phyloP scores from a whole-genome alignment of 805 yeast species.

The Saccharomycopsis vini region DNA sequence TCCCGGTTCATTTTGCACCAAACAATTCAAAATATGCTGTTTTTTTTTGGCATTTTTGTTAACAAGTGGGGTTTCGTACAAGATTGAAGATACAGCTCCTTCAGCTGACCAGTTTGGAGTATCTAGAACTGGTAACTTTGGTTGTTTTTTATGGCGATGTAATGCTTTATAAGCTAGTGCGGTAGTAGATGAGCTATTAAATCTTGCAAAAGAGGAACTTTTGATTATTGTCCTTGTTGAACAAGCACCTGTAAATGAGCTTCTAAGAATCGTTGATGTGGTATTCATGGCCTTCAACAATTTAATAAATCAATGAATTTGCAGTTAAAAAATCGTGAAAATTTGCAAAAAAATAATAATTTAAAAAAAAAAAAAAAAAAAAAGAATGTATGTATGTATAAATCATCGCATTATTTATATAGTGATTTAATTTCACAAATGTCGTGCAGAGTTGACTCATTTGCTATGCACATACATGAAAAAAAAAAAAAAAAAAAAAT shows the following conservation, averaged over 20 bases:
- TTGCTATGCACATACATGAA: too few species aligned
- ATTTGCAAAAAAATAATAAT: too few species aligned
- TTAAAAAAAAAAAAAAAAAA: too few species aligned
- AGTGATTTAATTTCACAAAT: too few species aligned
- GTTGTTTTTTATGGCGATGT: conserved; percentile 78
- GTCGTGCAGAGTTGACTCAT: too few species aligned
- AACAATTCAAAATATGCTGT: conserved; percentile 88
- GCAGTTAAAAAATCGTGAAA: not conserved
- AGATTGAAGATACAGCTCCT: conserved; percentile 90
- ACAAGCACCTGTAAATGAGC: too few species aligned
- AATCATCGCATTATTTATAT: too few species aligned
- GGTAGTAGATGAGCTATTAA: conserved; percentile 63
- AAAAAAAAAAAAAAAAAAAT: too few species aligned
- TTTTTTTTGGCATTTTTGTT: conserved; percentile 47
- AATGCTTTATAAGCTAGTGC: conserved; percentile 91
- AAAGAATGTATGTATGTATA: too few species aligned
- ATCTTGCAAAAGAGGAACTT: not conserved
- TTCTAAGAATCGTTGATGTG: not conserved
- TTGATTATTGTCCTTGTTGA: too few species aligned
- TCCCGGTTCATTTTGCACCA: conserved; percentile 99
- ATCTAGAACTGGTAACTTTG: conserved; percentile 86
- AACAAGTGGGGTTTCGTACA: conserved; percentile 75
- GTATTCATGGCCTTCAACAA: not conserved
- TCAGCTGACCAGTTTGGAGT: conserved; percentile 95
- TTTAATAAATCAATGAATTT: not conserved